These are phyloP conservation scores for Aureobasidium vineae DNA, from an alignment of 2,329 filamentous ascomycete species.

Conservation along the genomic window DNA sequence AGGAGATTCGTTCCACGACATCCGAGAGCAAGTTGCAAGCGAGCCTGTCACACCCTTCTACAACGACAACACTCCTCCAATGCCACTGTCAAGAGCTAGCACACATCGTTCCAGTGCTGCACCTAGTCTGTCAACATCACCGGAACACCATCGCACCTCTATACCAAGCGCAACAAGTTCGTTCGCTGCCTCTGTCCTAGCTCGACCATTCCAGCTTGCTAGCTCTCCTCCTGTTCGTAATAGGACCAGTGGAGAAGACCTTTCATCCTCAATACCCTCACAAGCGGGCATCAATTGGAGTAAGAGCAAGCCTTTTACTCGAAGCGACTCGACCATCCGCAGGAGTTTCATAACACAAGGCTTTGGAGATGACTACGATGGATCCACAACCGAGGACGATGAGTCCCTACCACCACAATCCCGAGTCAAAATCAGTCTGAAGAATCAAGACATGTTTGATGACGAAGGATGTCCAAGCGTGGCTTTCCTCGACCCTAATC, in stretches of 20 bases:
- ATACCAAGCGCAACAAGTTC: slow-evolving; percentile 43
- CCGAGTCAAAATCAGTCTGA: slow-evolving; percentile 52
- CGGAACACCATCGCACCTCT: slow-evolving; percentile 40
- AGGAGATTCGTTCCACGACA: slow-evolving; percentile 50
- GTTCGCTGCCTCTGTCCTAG: slow-evolving; percentile 42
- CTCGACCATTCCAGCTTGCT: slow-evolving; percentile 41
- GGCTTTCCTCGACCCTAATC: slow-evolving; percentile 51
- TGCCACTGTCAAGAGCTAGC: slow-evolving; percentile 41
- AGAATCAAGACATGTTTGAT: slow-evolving; percentile 58
- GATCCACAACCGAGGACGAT: slow-evolving; percentile 41
- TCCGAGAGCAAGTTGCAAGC: slow-evolving; percentile 46
- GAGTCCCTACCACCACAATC: slow-evolving; percentile 36
- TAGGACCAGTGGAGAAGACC: slow-evolving; percentile 40
- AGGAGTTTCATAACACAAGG: slow-evolving; percentile 32
- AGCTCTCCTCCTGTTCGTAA: slow-evolving; percentile 41
- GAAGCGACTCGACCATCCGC: slow-evolving; percentile 34
- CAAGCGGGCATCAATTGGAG: slow-evolving; percentile 49
- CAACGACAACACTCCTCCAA: slow-evolving; percentile 54
- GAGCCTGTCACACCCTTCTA: slow-evolving; percentile 54
- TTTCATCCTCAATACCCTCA: slow-evolving; percentile 45
- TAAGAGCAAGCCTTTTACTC: slow-evolving; percentile 38
- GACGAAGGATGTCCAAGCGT: slow-evolving; percentile 49
- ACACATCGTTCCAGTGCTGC: slow-evolving; percentile 43
- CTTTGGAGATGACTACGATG: slow-evolving; percentile 34
- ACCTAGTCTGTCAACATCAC: slow-evolving; percentile 45